Evolutionary conservation across 2,329 filamentous ascomycete genomes (phyloP).

Genomic region (Knufia fluminis): DNA sequence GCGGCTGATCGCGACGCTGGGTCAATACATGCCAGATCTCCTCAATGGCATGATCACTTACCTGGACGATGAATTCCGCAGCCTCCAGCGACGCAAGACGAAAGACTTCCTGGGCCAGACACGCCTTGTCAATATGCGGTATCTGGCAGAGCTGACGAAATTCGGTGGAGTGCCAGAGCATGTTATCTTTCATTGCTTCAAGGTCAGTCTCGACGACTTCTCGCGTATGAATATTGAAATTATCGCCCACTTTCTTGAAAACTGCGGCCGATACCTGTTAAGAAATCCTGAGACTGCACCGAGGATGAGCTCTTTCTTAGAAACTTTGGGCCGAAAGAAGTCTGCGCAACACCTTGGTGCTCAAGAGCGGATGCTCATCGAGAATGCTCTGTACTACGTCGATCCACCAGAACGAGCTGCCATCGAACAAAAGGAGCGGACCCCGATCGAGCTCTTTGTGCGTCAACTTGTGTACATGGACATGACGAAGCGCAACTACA

Average conservation of each 20-base stretch:
- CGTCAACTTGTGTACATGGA: slow-evolving; percentile 89
- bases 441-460: slow-evolving; percentile 84
- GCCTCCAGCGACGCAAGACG: slow-evolving; percentile 88
- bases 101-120: slow-evolving; percentile 96
- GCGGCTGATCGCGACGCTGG: slow-evolving; percentile 84
- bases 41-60: slow-evolving; percentile 84
- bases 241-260: slow-evolving; percentile 89
- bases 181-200: slow-evolving; percentile 96
- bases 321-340: slow-evolving; percentile 93
- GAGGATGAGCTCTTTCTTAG: slow-evolving; percentile 85
- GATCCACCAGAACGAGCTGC: slow-evolving; percentile 88
- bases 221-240: slow-evolving; percentile 99
- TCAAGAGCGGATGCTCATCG: slow-evolving; percentile 94
- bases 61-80: slow-evolving; percentile 92
- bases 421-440: slow-evolving; percentile 93
- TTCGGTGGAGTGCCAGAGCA: slow-evolving; percentile 97
- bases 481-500: slow-evolving; percentile 86
- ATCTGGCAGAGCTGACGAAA: slow-evolving; percentile 92
- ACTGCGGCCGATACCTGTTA: slow-evolving; percentile 87
- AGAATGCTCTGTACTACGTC: slow-evolving; percentile 96
- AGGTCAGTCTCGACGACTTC: slow-evolving; percentile 94
- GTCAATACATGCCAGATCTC: slow-evolving; percentile 90
- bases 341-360: slow-evolving; percentile 88
- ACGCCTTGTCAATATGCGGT: slow-evolving; percentile 89
- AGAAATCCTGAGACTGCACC: slow-evolving; percentile 88